Evolutionary conservation across 768 basidiomycete genomes (phyloP).

Genomic region (Tremella yokohamensis): DNA sequence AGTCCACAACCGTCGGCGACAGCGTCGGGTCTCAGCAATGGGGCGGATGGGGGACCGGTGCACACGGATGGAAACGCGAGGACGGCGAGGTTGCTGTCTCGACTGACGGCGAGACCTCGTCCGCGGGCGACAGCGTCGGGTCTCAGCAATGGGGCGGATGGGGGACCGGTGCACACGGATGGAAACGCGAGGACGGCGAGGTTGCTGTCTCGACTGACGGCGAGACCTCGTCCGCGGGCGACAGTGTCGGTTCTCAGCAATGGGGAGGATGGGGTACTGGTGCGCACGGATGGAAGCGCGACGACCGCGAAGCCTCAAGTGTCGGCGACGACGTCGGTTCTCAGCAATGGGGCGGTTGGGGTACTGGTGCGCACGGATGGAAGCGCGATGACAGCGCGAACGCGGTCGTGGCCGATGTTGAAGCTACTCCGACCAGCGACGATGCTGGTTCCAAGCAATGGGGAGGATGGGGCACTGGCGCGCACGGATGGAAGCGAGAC

Average conservation of each 20-base stretch:
- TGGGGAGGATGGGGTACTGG: neutral
- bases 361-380: neutral
- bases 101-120: neutral
- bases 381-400: neutral
- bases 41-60: neutral
- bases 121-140: no score
- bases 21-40: neutral
- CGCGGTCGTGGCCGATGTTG: neutral
- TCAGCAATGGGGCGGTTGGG: neutral
- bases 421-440: neutral
- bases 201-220: neutral
- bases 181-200: neutral
- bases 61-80: conserved; percentile 3
- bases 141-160: neutral
- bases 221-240: neutral
- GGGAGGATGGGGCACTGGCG: neutral
- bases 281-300: conserved; percentile 8
- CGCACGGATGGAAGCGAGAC: conserved; percentile 4
- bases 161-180: neutral
- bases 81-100: neutral
- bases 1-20: no score
- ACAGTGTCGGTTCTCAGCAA: neutral
- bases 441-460: neutral
- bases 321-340: no score
- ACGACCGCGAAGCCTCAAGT: neutral